Percentiles rank a stretch among this genome's conserved stretches.
Conservation (phyloP, 805 yeast genomes). For the Lachancea meyersii region DNA sequence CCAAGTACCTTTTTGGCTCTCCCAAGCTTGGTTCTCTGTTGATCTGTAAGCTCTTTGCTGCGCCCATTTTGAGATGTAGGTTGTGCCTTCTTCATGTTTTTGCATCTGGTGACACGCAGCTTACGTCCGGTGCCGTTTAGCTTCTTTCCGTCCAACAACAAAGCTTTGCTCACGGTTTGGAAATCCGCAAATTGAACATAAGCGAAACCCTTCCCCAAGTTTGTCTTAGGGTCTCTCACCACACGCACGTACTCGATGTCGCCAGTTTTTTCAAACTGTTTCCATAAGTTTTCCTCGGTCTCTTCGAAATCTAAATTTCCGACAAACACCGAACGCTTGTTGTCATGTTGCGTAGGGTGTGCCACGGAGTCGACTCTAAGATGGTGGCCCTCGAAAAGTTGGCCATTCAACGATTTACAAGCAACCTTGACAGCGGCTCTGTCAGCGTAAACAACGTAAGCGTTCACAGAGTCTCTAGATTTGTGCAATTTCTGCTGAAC, state of each 20-base stretch:
- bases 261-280: conserved; percentile 60
- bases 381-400: conserved; percentile 64
- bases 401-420: conserved; percentile 52
- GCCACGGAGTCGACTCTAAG: conserved; percentile 88
- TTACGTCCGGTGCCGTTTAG: conserved; percentile 41
- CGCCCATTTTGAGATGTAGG: conserved; percentile 11
- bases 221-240: conserved; percentile 86
- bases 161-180: conserved; percentile 71
- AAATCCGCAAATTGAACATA: conserved; percentile 82
- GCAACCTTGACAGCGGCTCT: conserved; percentile 37
- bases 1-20: conserved; percentile 72
- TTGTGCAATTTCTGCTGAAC: conserved; percentile 71
- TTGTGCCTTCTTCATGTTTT: conserved; percentile 33
- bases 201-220: conserved; percentile 96
- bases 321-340: conserved; percentile 77
- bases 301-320: conserved; percentile 94
- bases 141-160: conserved; percentile 67
- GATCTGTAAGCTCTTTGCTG: conserved; percentile 41
- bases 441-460: conserved; percentile 73
- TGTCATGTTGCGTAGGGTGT: conserved; percentile 82
- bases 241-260: conserved; percentile 84
- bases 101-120: conserved; percentile 72
- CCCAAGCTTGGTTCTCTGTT: conserved; percentile 71
- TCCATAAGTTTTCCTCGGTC: conserved; percentile 84
- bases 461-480: conserved; percentile 74